Percentiles rank a stretch among this genome's conserved stretches.
phyloP scores from a whole-genome alignment of 768 basidiomycete species.

The Tricholoma terreum region DNA sequence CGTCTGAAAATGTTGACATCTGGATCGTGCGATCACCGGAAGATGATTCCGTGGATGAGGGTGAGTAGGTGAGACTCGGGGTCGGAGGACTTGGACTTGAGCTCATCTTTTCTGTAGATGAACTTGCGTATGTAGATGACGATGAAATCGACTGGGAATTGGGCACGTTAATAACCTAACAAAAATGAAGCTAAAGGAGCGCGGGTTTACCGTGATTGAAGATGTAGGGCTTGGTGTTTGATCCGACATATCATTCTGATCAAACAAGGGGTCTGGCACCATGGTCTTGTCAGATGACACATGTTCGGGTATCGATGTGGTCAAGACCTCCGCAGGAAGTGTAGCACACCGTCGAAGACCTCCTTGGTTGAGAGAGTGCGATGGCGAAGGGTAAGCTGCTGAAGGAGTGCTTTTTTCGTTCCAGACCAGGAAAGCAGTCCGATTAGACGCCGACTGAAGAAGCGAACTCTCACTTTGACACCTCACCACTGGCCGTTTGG shows the following conservation, averaged over 20 bases:
- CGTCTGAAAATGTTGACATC: conserved; percentile 52
- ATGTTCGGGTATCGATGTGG: background rate
- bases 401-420: conserved; percentile 9
- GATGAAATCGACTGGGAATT: background rate
- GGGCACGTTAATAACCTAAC: background rate
- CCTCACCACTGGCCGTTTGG: conserved; percentile 40
- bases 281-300: background rate
- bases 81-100: conserved; percentile 48
- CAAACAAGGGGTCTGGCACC: background rate
- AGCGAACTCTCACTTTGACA: conserved; percentile 49
- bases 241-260: background rate
- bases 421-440: conserved; percentile 23
- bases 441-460: conserved; percentile 11
- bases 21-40: conserved; percentile 56
- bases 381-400: background rate
- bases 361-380: conserved; percentile 1
- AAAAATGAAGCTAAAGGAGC: background rate
- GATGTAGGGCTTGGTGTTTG: background rate
- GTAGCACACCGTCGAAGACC: conserved; percentile 42
- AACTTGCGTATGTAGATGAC: background rate
- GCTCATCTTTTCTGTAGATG: conserved; percentile 13
- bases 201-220: background rate
- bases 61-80: conserved; percentile 56
- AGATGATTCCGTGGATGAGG: conserved; percentile 56
- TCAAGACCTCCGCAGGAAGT: conserved; percentile 33